These are phyloP conservation scores for Ceratocystis papillata DNA, from an alignment of 2,329 filamentous ascomycete species.

Conservation along the genomic window DNA sequence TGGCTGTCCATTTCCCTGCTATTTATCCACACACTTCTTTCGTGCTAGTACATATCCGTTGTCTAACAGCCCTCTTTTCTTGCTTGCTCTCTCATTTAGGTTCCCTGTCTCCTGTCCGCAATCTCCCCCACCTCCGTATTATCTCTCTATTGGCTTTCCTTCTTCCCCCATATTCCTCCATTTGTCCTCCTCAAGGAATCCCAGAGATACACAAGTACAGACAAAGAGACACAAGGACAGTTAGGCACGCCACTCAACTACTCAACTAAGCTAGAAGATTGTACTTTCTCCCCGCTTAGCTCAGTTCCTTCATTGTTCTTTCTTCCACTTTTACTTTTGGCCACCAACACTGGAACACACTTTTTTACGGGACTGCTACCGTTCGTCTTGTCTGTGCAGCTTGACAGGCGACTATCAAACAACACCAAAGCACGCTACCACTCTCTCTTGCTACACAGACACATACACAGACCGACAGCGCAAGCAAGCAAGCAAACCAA, in stretches of 20 bases:
- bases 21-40: background rate
- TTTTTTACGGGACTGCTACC: background rate
- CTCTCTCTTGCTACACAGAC: background rate
- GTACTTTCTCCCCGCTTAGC: background rate
- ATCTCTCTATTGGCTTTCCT: background rate
- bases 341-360: background rate
- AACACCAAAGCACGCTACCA: background rate
- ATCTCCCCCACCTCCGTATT: background rate
- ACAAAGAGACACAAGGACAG: background rate
- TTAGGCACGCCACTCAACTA: background rate
- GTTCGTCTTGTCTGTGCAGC: conserved; percentile 1
- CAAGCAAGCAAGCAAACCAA: background rate
- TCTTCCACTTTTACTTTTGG: background rate
- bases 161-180: background rate
- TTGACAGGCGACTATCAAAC: conserved; percentile 7
- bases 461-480: background rate
- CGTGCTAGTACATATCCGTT: background rate
- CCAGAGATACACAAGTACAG: background rate
- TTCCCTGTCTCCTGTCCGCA: background rate
- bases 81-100: background rate
- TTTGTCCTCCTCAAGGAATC: background rate
- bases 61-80: conserved; percentile 3
- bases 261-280: background rate
- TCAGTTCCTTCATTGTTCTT: conserved; percentile 11
- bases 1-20: background rate